Conservation (phyloP, 495 filamentous ascomycete species). For the Bacidia rubella region DNA sequence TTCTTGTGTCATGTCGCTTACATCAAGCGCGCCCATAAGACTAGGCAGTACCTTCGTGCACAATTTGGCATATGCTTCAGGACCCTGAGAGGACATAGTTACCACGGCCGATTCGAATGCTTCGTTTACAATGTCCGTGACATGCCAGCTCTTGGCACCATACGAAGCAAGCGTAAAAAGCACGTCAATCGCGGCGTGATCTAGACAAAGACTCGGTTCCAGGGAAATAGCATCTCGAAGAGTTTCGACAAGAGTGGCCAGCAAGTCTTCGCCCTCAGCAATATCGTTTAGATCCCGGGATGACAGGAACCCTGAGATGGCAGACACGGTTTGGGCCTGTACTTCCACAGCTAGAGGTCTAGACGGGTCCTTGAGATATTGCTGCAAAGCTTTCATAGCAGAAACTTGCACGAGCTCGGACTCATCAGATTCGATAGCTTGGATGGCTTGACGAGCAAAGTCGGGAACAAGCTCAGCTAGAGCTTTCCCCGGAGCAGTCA, state of each 20-base stretch:
- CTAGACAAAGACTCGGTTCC: constrained; percentile 57
- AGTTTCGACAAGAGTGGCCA: constrained; percentile 81
- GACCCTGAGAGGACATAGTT: constrained; percentile 46
- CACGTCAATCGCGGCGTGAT: constrained; percentile 60
- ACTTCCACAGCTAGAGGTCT: constrained; percentile 39
- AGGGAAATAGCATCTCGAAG: constrained; percentile 70
- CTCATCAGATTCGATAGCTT: constrained; percentile 56
- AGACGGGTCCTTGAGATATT: constrained; percentile 52
- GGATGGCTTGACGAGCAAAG: constrained; percentile 63
- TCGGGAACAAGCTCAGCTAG: constrained; percentile 39
- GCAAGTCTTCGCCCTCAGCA: constrained; percentile 75
- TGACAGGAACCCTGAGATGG: constrained; percentile 64
- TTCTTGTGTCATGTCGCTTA: constrained; percentile 71
- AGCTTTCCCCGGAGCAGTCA: constrained; percentile 39
- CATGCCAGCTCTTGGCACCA: constrained; percentile 76
- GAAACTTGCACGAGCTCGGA: constrained; percentile 84
- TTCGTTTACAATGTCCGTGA: constrained; percentile 70
- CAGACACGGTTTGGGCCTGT: constrained; percentile 59
- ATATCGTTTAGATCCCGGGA: constrained; percentile 68
- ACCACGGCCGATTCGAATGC: constrained; percentile 77
- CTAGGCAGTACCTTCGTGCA: constrained; percentile 80
- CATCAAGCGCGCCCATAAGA: constrained; percentile 75
- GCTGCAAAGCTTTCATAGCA: constrained; percentile 78
- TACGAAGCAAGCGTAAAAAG: constrained; percentile 81
- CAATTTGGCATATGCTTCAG: constrained; percentile 61